Evolutionary conservation across 2,329 filamentous ascomycete species (phyloP).

Genomic region (Cadophora sp.): DNA sequence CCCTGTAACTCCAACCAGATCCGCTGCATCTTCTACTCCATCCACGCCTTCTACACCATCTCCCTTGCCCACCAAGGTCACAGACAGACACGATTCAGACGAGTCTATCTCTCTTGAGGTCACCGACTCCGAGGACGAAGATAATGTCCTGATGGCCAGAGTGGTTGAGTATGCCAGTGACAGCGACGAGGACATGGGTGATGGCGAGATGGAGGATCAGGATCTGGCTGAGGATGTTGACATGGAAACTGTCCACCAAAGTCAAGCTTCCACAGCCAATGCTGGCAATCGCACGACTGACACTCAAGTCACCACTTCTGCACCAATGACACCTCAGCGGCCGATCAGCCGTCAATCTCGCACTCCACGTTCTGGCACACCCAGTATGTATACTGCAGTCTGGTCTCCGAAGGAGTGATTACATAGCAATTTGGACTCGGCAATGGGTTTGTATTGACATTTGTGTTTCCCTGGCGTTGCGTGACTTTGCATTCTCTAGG

Average conservation of each 20-base stretch:
- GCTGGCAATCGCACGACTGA: neutral
- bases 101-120: neutral
- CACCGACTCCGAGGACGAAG: neutral
- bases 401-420: neutral
- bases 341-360: neutral
- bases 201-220: conserved; percentile 1
- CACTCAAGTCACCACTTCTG: neutral
- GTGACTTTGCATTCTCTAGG: neutral
- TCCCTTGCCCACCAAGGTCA: neutral
- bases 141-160: neutral
- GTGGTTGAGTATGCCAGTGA: neutral
- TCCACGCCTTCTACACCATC: neutral
- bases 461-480: neutral
- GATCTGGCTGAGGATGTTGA: neutral
- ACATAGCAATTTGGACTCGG: neutral
- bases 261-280: neutral
- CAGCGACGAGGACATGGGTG: neutral
- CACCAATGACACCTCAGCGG: neutral
- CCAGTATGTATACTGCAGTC: neutral
- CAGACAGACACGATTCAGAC: neutral
- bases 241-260: neutral
- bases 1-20: neutral
- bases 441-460: neutral
- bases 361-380: neutral
- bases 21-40: neutral